Conservation (phyloP, 2,329 filamentous ascomycete genomes). For the Drechslerella dactyloides region DNA sequence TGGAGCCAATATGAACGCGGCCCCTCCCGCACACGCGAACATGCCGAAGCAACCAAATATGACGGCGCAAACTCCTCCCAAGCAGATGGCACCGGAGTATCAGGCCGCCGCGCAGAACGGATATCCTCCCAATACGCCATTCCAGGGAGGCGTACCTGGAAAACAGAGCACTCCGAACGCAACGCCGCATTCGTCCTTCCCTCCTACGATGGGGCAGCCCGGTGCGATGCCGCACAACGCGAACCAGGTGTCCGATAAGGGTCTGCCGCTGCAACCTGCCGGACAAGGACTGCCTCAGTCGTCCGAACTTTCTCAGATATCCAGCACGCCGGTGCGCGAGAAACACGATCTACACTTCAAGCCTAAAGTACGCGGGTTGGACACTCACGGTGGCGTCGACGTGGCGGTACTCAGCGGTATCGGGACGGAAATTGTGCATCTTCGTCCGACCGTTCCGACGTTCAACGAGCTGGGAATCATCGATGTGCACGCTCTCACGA, state of each 20-base stretch:
- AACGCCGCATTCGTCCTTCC: conserved; percentile 19
- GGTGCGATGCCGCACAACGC: conserved; percentile 54
- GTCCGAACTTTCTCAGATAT: conserved; percentile 30
- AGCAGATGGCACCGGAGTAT: conserved; percentile 51
- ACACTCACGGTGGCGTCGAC: conserved; percentile 74
- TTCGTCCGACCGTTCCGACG: conserved; percentile 76
- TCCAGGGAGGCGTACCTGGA: conserved; percentile 11
- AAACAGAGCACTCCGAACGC: conserved; percentile 18
- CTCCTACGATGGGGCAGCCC: conserved; percentile 3
- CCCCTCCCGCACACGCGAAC: conserved; percentile 48
- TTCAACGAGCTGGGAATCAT: conserved; percentile 82
- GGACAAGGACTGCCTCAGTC: conserved; percentile 10
- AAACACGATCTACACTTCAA: conserved; percentile 58
- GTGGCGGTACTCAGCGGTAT: conserved; percentile 69
- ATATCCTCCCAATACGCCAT: conserved; percentile 19
- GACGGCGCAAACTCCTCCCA: conserved; percentile 41
- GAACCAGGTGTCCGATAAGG: conserved; percentile 57
- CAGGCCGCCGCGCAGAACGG: conserved; percentile 14
- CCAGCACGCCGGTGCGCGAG: conserved; percentile 33
- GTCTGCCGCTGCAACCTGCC: conserved; percentile 20
- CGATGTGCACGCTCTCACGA: conserved; percentile 86
- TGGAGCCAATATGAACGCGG: conserved; percentile 16
- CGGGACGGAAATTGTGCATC: conserved; percentile 70
- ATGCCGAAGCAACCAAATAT: conserved; percentile 50
- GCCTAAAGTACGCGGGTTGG: conserved; percentile 62